Evolutionary conservation across 768 basidiomycete species (phyloP), one percentile per base, ranked within the genome.

Genomic region (Suillus luteus): DNA sequence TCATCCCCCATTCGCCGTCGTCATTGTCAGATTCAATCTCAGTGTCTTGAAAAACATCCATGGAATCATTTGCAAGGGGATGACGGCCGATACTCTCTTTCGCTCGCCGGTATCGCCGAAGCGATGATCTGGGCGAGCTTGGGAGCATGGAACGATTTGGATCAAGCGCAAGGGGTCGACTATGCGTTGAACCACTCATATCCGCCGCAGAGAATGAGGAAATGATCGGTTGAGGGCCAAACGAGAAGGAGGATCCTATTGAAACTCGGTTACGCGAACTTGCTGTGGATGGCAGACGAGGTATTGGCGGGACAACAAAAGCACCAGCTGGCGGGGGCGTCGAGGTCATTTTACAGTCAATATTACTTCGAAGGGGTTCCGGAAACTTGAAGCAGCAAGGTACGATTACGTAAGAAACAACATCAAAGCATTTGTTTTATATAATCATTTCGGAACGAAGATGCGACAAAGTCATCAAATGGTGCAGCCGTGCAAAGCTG

Each of bases 161-260:
- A 73, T 94, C 92, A 55, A 93, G 83, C 5, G 86, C 86, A 46
- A 80, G 76, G n/a, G 83, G 80, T 62, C 81, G 82, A 41, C 77
- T 77, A 68, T 83, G 81, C 17, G 88, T 87, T 43, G 84, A 73
- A 3, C 84, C 82, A 73, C 86, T 89, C 11, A 83, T 78, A 70
- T 90, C 88, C 1, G 83, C 83, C 63, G 86, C 89, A 57, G 85
- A 78, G 70, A 88, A 87, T 0, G 91, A 88, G 70, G 89, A 85
- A 33, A 92, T 82, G 33, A 93, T 82, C 12, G 85, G 85, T 69
- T 90, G 88, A 24, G 92, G 92, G 35, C 88, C 90, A 69, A 93
- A 91, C 1, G 93, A 93, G 77, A 94, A 93, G 3, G 91, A 90
- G 2, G 89, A 88, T 68, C 88, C 87, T 46, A 93, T 84, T 6